phyloP scores from a whole-genome alignment of 768 basidiomycete species.

The Boletus rubropictus region DNA sequence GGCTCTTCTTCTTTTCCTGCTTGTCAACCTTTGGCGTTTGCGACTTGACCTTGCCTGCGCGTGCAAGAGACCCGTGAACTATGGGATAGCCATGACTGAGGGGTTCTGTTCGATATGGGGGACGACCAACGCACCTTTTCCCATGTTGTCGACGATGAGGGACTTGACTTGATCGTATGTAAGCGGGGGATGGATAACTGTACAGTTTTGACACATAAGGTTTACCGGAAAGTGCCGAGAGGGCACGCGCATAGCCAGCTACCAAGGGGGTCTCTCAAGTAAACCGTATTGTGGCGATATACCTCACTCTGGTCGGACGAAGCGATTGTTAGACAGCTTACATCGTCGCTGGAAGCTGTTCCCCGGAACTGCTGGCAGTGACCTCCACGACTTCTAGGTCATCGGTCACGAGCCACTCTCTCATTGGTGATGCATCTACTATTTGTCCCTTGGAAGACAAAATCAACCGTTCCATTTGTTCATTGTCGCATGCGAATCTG shows the following conservation, averaged over 20 bases:
- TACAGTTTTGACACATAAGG: conserved; percentile 38
- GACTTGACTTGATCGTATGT: conserved; percentile 27
- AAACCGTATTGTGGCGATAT: too few relatives aligned
- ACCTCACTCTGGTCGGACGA: too few relatives aligned
- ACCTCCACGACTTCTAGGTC: conserved; percentile 15
- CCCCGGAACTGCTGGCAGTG: background rate
- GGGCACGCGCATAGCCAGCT: background rate
- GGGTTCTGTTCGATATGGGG: background rate
- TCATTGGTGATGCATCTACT: conserved; percentile 8
- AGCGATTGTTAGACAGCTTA: too few relatives aligned
- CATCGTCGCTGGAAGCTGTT: too few relatives aligned
- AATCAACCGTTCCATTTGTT: background rate
- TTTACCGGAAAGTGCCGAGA: conserved; percentile 30
- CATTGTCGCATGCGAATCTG: conserved; percentile 2
- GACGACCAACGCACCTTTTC: conserved; percentile 49
- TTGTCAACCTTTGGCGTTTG: conserved; percentile 97
- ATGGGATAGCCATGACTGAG: background rate
- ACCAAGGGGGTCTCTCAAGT: too few relatives aligned
- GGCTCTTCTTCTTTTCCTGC: conserved; percentile 99
- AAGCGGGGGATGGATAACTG: conserved; percentile 29
- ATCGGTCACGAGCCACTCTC: conserved; percentile 10
- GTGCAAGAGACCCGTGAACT: conserved; percentile 99
- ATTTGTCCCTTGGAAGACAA: conserved; percentile 6
- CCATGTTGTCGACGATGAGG: conserved; percentile 62
- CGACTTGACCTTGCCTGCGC: conserved; percentile 99